These are phyloP conservation scores for Scutellaria galericulata DNA, from an alignment of 257 asterid genomes.

Conservation along the genomic window DNA sequence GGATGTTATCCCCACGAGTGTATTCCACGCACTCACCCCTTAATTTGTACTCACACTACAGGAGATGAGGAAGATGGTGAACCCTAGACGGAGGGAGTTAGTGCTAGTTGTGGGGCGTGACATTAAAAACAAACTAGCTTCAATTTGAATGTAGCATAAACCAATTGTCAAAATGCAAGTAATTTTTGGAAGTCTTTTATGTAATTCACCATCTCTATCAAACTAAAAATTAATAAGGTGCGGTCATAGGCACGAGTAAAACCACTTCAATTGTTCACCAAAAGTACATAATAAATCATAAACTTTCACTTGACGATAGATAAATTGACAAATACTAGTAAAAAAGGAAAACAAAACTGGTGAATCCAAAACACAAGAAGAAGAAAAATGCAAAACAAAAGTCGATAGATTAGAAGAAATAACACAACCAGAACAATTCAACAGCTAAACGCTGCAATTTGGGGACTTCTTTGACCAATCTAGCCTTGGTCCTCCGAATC, in stretches of 20 bases:
- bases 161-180: too few species aligned
- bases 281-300: constrained; percentile 1
- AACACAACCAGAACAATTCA: constrained; percentile 57
- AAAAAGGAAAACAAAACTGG: not conserved
- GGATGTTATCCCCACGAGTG: too few species aligned
- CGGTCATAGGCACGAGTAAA: constrained; percentile 10
- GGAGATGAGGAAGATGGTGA: too few species aligned
- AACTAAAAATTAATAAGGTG: constrained; percentile 4
- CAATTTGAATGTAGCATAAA: too few species aligned
- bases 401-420: not conserved
- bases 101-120: too few species aligned
- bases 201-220: too few species aligned
- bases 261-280: constrained; percentile 13
- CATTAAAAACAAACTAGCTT: not conserved
- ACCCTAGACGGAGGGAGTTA: too few species aligned
- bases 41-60: too few species aligned
- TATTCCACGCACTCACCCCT: too few species aligned
- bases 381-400: not conserved
- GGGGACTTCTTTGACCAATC: constrained; percentile 83
- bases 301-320: not conserved
- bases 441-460: constrained; percentile 91
- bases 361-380: not conserved
- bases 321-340: not conserved
- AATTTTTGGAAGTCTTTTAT: too few species aligned
- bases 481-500: constrained; percentile 89